phyloP scores from a whole-genome alignment of 2,329 filamentous ascomycete genomes.

The Hypoxylon sp. region DNA sequence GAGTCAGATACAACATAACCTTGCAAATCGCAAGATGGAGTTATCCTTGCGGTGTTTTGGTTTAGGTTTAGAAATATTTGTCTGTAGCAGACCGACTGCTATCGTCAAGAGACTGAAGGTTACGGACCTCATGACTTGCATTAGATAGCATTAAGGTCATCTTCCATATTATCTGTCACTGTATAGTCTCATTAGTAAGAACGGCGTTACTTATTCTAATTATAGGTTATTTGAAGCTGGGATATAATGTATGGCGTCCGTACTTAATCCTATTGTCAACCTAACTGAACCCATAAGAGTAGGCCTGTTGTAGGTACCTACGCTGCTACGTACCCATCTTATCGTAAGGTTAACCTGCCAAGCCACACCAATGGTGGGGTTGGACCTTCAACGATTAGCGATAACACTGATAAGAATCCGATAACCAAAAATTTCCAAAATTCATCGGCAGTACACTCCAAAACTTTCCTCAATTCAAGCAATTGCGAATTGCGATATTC shows the following conservation, averaged over 20 bases:
- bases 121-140: slow-evolving; percentile 14
- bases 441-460: slow-evolving; percentile 36
- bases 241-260: slow-evolving; percentile 19
- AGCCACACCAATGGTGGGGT: slow-evolving; percentile 49
- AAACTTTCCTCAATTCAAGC: slow-evolving; percentile 33
- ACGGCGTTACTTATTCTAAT: slow-evolving; percentile 1
- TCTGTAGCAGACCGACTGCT: slow-evolving; percentile 15
- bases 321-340: slow-evolving; percentile 6
- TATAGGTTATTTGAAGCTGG: slow-evolving; percentile 19
- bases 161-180: slow-evolving; percentile 10
- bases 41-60: slow-evolving; percentile 20
- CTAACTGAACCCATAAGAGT: not conserved
- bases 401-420: slow-evolving; percentile 52
- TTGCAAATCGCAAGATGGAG: slow-evolving; percentile 27
- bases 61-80: slow-evolving; percentile 30
- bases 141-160: slow-evolving; percentile 25
- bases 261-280: not conserved
- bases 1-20: slow-evolving; percentile 6
- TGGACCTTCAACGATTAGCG: slow-evolving; percentile 40
- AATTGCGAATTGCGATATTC: slow-evolving; percentile 43
- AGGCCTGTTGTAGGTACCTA: not conserved
- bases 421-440: slow-evolving; percentile 52
- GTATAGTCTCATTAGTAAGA: slow-evolving; percentile 4
- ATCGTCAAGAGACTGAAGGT: slow-evolving; percentile 21
- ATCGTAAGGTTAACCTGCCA: slow-evolving; percentile 12